Evolutionary conservation across 2,329 filamentous ascomycete genomes (phyloP).

Genomic region (Fusarium gaditjirri): DNA sequence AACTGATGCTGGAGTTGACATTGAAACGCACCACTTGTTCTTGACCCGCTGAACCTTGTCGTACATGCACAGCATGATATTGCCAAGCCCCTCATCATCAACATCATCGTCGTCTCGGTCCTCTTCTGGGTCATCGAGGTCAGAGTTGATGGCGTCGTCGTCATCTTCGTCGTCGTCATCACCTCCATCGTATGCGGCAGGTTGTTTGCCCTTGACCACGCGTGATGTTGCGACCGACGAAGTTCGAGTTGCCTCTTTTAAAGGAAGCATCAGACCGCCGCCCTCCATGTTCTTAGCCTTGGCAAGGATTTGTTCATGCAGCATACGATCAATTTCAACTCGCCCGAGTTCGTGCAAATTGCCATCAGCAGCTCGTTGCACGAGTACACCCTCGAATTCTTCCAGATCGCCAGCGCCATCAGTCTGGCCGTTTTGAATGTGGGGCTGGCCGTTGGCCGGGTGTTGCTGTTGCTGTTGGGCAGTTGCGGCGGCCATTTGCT

Average conservation of each 20-base stretch:
- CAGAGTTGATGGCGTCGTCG: conserved; percentile 98
- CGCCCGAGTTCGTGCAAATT: conserved; percentile 66
- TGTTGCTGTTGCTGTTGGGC: conserved; percentile 49
- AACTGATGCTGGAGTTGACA: neutral
- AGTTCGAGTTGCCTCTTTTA: conserved; percentile 64
- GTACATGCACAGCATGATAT: conserved; percentile 99
- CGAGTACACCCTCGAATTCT: conserved; percentile 67
- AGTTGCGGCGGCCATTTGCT: conserved; percentile 41
- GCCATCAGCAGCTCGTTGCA: conserved; percentile 65
- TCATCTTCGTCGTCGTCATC: conserved; percentile 72
- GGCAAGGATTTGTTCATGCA: conserved; percentile 74
- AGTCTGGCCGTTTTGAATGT: conserved; percentile 65
- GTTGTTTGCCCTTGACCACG: conserved; percentile 46
- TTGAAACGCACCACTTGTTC: conserved; percentile 82
- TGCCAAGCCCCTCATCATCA: conserved; percentile 82
- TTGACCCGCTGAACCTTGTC: conserved; percentile 99
- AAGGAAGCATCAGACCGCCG: conserved; percentile 78
- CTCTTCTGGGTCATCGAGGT: conserved; percentile 95
- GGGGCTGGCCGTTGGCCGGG: conserved; percentile 47
- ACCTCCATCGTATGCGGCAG: conserved; percentile 69
- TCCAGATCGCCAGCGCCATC: conserved; percentile 77
- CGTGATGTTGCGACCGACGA: conserved; percentile 26
- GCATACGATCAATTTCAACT: conserved; percentile 73
- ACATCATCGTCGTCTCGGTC: conserved; percentile 85
- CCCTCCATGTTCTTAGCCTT: conserved; percentile 77